These are phyloP conservation scores for Dovyalis caffra DNA, from an alignment of 345 rosid species.

Conservation along the genomic window DNA sequence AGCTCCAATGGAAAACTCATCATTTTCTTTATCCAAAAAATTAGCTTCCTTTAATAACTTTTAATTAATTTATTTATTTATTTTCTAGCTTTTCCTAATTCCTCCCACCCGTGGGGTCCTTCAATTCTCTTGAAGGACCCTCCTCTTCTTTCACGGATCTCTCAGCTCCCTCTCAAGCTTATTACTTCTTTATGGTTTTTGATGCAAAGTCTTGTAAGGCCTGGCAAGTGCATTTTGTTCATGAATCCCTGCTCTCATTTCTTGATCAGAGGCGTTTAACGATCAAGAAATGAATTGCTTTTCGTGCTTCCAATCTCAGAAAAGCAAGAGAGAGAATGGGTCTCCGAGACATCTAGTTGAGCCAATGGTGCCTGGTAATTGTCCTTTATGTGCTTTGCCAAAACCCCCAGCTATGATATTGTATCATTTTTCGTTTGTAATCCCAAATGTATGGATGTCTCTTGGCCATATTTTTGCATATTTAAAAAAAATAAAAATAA, in stretches of 20 bases:
- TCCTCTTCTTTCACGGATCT: not conserved
- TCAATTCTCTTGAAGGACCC: constrained; percentile 24
- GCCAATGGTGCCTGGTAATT: not conserved
- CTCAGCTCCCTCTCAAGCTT: not conserved
- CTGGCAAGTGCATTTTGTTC: not conserved
- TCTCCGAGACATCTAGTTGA: no score
- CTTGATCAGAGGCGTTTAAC: not conserved
- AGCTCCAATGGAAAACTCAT: constrained; percentile 1
- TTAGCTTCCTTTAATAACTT: not conserved
- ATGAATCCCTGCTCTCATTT: not conserved
- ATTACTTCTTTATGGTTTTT: not conserved
- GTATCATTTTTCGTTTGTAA: no score
- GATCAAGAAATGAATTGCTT: constrained; percentile 22
- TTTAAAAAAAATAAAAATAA: no score
- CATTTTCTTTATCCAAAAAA: constrained; percentile 8
- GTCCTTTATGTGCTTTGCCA: no score
- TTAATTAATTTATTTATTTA: no score
- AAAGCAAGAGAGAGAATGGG: constrained; percentile 17
- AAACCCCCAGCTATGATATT: no score
- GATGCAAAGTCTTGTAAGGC: not conserved
- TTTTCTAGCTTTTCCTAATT: not conserved
- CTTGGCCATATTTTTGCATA: no score
- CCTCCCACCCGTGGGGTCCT: constrained; percentile 19
- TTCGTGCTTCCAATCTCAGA: constrained; percentile 25
- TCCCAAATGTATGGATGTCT: no score